Percentiles rank a stretch among this genome's conserved stretches.
These are phyloP conservation scores for Clonostachys byssicola DNA, from an alignment of 2,329 filamentous ascomycete species.

Conservation along the genomic window DNA sequence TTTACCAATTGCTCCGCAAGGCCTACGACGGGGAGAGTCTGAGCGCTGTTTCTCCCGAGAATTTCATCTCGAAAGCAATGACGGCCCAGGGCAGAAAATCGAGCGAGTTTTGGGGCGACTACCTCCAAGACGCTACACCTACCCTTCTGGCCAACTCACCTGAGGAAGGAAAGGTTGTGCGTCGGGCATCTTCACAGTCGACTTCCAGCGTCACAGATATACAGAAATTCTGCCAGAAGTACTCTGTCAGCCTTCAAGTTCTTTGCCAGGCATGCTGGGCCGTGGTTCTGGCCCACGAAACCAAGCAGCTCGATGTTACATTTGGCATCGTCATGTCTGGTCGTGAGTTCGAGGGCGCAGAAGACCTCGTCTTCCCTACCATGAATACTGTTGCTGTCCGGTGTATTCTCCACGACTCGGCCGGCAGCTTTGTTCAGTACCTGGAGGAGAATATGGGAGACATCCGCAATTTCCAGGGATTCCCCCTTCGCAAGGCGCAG, in stretches of 20 bases:
- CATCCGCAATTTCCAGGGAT: slow-evolving; percentile 70
- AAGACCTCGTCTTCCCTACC: slow-evolving; percentile 73
- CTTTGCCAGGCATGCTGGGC: slow-evolving; percentile 76
- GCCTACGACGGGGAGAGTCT: slow-evolving; percentile 47
- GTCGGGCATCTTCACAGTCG: slow-evolving; percentile 3
- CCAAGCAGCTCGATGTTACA: slow-evolving; percentile 65
- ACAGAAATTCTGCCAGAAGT: slow-evolving; percentile 57
- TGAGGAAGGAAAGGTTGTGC: background rate
- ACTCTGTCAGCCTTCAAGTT: slow-evolving; percentile 70
- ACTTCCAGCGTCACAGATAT: slow-evolving; percentile 6
- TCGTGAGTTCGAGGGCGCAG: slow-evolving; percentile 67
- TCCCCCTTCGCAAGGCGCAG: slow-evolving; percentile 69
- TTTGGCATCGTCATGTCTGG: slow-evolving; percentile 85
- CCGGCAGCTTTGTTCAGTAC: slow-evolving; percentile 62
- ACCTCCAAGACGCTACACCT: slow-evolving; percentile 47
- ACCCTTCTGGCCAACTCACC: slow-evolving; percentile 19
- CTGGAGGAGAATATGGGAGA: slow-evolving; percentile 66
- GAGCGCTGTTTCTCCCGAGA: slow-evolving; percentile 29
- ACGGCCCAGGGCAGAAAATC: slow-evolving; percentile 10
- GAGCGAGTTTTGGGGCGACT: slow-evolving; percentile 65
- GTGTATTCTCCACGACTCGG: slow-evolving; percentile 65
- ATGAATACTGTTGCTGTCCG: slow-evolving; percentile 88
- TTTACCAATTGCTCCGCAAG: slow-evolving; percentile 67
- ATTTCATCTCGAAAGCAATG: slow-evolving; percentile 32
- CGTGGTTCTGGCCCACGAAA: slow-evolving; percentile 60